These are phyloP conservation scores for Ganoderma lucidum DNA, from an alignment of 1,284 basidiomycete genomes.

Conservation along the genomic window DNA sequence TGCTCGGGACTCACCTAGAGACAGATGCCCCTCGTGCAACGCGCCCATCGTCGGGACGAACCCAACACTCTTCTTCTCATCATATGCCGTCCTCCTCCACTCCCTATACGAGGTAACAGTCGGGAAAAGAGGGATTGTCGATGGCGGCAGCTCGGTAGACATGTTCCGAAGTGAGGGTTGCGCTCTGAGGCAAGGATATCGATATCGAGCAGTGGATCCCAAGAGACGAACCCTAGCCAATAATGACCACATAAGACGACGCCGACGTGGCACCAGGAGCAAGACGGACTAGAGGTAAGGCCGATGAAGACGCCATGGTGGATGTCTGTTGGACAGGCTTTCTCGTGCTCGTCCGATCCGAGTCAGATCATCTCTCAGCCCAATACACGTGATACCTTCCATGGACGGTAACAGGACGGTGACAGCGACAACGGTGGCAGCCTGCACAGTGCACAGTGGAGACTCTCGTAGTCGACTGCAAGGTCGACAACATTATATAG, in stretches of 20 bases:
- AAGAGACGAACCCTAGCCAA: neutral
- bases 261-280: neutral
- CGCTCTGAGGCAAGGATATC: neutral
- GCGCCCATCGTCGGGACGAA: conserved; percentile 99
- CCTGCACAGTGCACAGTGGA: too few species aligned
- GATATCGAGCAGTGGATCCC: neutral
- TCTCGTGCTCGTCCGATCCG: conserved; percentile 23
- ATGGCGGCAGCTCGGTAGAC: conserved; percentile 47
- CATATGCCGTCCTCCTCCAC: conserved; percentile 79
- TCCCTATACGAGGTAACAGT: conserved; percentile 73
- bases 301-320: conserved; percentile 8
- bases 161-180: conserved; percentile 19
- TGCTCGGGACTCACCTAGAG: conserved; percentile 68
- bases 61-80: conserved; percentile 77
- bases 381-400: neutral
- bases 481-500: too few species aligned
- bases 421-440: neutral
- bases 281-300: neutral
- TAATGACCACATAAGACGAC: neutral
- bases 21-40: conserved; percentile 91
- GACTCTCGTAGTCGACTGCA: too few species aligned
- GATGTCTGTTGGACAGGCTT: neutral
- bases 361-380: conserved; percentile 11
- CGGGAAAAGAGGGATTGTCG: conserved; percentile 80
- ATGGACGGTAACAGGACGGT: neutral